Conservation (phyloP, 2,329 filamentous ascomycete genomes). For the Hirsutella minnesotensis region DNA sequence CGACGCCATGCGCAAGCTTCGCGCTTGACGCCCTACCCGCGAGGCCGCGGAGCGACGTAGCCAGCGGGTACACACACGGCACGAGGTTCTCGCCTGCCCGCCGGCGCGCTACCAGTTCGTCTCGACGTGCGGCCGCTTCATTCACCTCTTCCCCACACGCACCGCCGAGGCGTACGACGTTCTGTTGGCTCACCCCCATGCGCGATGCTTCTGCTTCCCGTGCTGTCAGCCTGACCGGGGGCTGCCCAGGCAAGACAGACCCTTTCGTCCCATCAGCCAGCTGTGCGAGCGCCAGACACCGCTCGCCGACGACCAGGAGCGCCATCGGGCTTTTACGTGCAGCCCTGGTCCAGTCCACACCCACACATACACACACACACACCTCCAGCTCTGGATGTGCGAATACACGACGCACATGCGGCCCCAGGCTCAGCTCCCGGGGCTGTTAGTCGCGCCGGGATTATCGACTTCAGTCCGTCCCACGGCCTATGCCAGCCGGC, state of each 20-base stretch:
- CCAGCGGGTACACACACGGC: too few relatives aligned
- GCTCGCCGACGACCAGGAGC: not conserved
- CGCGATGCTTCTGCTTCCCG: not conserved
- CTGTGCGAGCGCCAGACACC: not conserved
- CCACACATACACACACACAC: not conserved
- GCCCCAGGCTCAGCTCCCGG: constrained; percentile 6
- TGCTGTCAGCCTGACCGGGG: constrained; percentile 4
- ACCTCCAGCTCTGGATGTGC: not conserved
- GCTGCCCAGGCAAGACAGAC: not conserved
- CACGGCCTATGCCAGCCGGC: too few relatives aligned
- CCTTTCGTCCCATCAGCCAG: not conserved
- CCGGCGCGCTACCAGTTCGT: too few relatives aligned
- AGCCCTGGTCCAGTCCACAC: not conserved
- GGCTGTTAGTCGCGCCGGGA: constrained; percentile 5
- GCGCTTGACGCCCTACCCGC: constrained; percentile 9
- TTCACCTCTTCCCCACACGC: too few relatives aligned
- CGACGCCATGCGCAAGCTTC: constrained; percentile 2
- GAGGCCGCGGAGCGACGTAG: not conserved
- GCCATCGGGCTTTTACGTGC: not conserved
- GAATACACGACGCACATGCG: constrained; percentile 3
- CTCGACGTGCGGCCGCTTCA: too few relatives aligned
- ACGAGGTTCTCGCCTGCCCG: too few relatives aligned
- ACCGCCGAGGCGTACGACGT: not conserved
- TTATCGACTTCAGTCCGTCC: constrained; percentile 2
- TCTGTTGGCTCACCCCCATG: not conserved